phyloP scores from a whole-genome alignment of 352 stramenopile species.

The Phytopythium oedochilum region DNA sequence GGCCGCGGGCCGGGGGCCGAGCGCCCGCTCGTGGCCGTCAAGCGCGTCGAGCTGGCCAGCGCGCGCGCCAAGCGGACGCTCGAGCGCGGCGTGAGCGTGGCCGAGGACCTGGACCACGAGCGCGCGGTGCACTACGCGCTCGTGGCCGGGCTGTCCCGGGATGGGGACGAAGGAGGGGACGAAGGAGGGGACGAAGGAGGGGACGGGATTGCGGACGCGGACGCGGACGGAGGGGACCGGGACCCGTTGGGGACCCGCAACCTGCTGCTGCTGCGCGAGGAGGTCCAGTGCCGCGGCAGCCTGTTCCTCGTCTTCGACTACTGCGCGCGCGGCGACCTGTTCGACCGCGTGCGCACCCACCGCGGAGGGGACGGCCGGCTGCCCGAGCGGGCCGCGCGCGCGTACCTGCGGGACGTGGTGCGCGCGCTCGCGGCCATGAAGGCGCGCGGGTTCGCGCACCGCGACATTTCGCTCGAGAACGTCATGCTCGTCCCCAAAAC shows the following conservation, averaged over 20 bases:
- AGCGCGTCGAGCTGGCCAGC: conserved; percentile 37
- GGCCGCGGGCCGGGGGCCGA: background rate
- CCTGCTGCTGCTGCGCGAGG: conserved; percentile 40
- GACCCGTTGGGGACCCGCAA: conserved; percentile 21
- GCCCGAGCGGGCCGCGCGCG: conserved; percentile 23
- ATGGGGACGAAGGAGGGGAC: background rate
- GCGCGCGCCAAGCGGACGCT: conserved; percentile 31
- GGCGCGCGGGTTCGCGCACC: conserved; percentile 42
- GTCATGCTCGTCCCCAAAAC: conserved; percentile 34
- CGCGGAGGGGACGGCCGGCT: conserved; percentile 25
- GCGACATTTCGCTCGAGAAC: conserved; percentile 66
- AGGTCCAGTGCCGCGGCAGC: conserved; percentile 28
- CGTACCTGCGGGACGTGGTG: conserved; percentile 33
- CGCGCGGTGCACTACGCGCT: conserved; percentile 40
- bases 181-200: background rate
- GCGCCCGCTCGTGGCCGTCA: conserved; percentile 39
- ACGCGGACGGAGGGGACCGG: conserved; percentile 1
- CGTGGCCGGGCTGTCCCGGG: background rate
- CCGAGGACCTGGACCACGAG: conserved; percentile 47
- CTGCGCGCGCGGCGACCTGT: conserved; percentile 47
- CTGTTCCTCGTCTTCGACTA: conserved; percentile 55
- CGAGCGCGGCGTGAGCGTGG: conserved; percentile 22
- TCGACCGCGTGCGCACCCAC: conserved; percentile 35
- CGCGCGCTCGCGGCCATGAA: conserved; percentile 30
- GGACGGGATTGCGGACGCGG: no score